phyloP scores from a whole-genome alignment of 306 rosid species.

The Cucurbita argyrosperma region DNA sequence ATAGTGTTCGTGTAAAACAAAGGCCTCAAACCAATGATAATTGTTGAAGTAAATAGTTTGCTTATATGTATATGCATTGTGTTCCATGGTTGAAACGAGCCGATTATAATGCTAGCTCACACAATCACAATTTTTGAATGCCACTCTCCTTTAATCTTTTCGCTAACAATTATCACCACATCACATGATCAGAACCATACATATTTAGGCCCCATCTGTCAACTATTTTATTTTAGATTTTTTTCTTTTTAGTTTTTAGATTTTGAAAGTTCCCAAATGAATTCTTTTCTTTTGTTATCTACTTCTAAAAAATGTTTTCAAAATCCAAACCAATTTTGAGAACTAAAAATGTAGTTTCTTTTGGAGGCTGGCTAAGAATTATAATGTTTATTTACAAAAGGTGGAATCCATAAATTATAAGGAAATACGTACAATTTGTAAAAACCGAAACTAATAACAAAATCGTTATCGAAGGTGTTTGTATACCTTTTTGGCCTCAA shows the following conservation, averaged over 20 bases:
- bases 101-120: neutral
- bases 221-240: too few species aligned
- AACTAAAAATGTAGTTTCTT: too few species aligned
- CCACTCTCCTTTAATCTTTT: neutral
- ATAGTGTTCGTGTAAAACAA: neutral
- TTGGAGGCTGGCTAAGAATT: too few species aligned
- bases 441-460: too few species aligned
- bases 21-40: neutral
- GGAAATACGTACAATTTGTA: too few species aligned
- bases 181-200: neutral
- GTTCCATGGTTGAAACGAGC: neutral
- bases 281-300: neutral
- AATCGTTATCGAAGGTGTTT: too few species aligned
- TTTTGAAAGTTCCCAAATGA: too few species aligned
- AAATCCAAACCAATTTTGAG: neutral
- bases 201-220: neutral
- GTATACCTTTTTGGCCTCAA: conserved; percentile 58
- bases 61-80: neutral
- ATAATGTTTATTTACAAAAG: neutral
- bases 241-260: too few species aligned
- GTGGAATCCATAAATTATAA: too few species aligned
- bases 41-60: neutral
- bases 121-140: neutral
- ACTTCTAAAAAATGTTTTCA: neutral
- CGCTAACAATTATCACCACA: neutral